Evolutionary conservation across 2,329 filamentous ascomycete species (phyloP).

Genomic region (Colletotrichum chrysophilum): DNA sequence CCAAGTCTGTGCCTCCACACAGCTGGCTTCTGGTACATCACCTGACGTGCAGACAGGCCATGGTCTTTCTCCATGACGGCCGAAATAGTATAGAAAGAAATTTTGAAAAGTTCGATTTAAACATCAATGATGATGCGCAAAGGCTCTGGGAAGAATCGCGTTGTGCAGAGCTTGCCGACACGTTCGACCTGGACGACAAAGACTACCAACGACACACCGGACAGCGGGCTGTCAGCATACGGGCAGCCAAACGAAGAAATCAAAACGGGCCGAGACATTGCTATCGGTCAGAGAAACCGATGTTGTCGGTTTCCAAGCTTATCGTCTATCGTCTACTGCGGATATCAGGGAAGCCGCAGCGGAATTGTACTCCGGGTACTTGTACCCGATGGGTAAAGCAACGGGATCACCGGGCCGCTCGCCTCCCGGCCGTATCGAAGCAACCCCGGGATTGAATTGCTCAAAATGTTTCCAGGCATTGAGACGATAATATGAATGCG

Average conservation of each 20-base stretch:
- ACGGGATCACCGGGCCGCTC: background rate
- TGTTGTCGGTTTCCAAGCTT: too few species aligned
- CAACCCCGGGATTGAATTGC: background rate
- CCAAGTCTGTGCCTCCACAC: background rate
- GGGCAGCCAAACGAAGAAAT: too few species aligned
- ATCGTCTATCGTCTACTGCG: background rate
- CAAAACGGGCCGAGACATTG: too few species aligned
- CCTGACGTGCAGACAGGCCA: background rate
- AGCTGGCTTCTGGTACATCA: background rate
- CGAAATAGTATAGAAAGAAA: background rate
- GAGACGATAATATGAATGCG: background rate
- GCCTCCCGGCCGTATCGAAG: background rate
- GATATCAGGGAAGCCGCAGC: too few species aligned
- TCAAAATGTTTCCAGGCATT: background rate
- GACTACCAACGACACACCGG: background rate
- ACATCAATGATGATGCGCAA: background rate
- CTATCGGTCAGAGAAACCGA: too few species aligned
- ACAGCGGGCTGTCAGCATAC: background rate
- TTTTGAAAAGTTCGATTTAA: background rate
- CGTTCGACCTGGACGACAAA: background rate
- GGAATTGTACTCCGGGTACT: background rate
- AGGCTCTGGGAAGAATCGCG: background rate
- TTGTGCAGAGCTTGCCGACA: background rate
- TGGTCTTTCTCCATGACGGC: background rate
- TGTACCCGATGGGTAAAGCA: background rate